A percentile compares a stretch with the other conserved stretches of the same genome.
These are phyloP conservation scores for Hyphopichia khmerensis DNA, from an alignment of 1,139 yeast genomes.

Conservation along the genomic window DNA sequence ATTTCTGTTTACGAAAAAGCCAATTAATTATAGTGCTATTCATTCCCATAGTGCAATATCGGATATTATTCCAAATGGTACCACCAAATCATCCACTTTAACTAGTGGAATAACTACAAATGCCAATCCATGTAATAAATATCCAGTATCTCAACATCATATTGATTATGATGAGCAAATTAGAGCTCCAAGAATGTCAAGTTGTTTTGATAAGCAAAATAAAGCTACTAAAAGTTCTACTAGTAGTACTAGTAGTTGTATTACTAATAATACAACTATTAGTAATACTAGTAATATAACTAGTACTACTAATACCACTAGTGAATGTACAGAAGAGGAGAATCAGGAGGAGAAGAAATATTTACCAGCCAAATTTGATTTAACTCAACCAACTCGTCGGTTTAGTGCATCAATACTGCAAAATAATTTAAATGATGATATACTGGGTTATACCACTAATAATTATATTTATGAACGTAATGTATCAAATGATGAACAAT, in stretches of 20 bases:
- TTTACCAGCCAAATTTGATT: conserved; percentile 43
- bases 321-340: neutral
- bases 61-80: conserved; percentile 22
- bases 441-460: conserved; percentile 18
- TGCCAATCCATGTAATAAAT: conserved; percentile 3
- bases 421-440: conserved; percentile 4
- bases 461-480: conserved; percentile 16
- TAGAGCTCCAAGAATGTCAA: conserved; percentile 42
- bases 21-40: conserved; percentile 22
- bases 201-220: neutral
- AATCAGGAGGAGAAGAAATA: conserved; percentile 15
- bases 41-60: conserved; percentile 36
- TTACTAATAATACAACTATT: neutral
- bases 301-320: neutral
- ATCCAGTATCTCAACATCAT: conserved; percentile 6
- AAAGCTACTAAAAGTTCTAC: neutral
- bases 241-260: neutral
- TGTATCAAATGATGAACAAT: too few species aligned
- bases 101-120: conserved; percentile 7
- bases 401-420: conserved; percentile 18
- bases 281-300: neutral
- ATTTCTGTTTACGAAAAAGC: conserved; percentile 40
- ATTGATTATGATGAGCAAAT: conserved; percentile 46
- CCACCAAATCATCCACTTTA: neutral
- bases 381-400: conserved; percentile 35